A percentile compares a stretch with the other conserved stretches of the same genome.
phyloP scores from a whole-genome alignment of 228 moss, liverwort and hornwort genomes.

The Sphagnum magellanicum region DNA sequence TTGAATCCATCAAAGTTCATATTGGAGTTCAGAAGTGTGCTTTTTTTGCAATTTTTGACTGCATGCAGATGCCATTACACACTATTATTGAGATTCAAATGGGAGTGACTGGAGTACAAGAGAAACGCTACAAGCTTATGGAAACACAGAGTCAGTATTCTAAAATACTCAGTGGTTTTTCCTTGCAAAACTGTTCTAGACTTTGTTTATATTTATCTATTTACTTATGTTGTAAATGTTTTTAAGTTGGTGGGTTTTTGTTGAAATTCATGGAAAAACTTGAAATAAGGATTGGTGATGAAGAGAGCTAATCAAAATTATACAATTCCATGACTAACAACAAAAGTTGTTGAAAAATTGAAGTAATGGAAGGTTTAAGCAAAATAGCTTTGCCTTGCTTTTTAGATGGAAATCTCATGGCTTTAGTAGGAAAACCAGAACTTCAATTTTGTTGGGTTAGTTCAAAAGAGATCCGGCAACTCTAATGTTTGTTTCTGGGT shows the following conservation, averaged over 20 bases:
- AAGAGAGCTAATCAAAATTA: no score
- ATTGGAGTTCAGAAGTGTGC: no score
- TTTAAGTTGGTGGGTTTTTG: no score
- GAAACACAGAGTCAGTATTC: constrained; percentile 48
- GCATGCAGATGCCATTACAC: constrained; percentile 84
- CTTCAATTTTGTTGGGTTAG: no score
- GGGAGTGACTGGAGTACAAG: constrained; percentile 96
- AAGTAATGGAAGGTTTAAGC: not conserved
- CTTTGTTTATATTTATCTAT: not conserved
- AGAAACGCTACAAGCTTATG: constrained; percentile 97
- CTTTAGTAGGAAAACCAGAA: no score
- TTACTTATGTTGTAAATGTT: not conserved
- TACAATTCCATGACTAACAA: no score
- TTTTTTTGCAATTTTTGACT: constrained; percentile 6
- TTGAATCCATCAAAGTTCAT: no score
- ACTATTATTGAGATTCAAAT: constrained; percentile 97
- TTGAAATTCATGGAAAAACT: no score
- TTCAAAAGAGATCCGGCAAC: no score
- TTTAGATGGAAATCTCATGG: not conserved
- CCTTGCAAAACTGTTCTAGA: not conserved
- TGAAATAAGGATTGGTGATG: no score
- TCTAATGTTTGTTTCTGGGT: not conserved
- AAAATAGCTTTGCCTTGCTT: no score
- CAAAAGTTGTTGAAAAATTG: not conserved
- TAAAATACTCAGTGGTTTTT: not conserved